These are phyloP conservation scores for Podila horticola DNA, from an alignment of 192 early-diverging fungal species.

Conservation along the genomic window DNA sequence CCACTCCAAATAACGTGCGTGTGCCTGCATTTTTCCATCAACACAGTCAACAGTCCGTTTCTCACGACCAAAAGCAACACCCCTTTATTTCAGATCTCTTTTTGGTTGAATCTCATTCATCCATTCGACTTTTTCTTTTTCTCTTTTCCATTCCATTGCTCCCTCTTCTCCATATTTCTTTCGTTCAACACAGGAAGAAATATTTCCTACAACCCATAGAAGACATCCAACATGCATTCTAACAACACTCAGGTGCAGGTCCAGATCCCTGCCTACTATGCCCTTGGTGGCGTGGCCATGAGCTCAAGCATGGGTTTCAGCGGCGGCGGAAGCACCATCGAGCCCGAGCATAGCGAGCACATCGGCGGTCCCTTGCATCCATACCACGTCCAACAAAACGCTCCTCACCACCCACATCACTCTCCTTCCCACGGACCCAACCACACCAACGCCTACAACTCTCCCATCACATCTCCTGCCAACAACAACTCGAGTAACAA, in stretches of 20 bases:
- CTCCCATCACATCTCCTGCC: too few relatives aligned
- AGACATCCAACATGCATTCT: slow-evolving; percentile 28
- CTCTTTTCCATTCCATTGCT: background rate
- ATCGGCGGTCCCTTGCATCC: background rate
- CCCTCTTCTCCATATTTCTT: background rate
- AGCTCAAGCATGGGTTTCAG: slow-evolving; percentile 15
- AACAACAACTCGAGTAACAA: background rate
- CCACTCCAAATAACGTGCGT: too few relatives aligned
- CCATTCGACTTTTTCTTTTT: background rate
- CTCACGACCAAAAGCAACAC: background rate
- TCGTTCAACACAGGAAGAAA: background rate
- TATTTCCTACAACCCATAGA: background rate
- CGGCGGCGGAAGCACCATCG: slow-evolving; percentile 12
- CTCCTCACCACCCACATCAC: too few relatives aligned
- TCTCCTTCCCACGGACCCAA: too few relatives aligned
- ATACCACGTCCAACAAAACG: background rate
- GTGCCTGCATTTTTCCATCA: too few relatives aligned
- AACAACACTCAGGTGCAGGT: slow-evolving; percentile 48
- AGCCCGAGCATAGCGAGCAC: too few relatives aligned
- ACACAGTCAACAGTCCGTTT: too few relatives aligned
- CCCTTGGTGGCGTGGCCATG: slow-evolving; percentile 46
- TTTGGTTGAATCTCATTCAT: slow-evolving; percentile 5
- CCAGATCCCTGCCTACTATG: slow-evolving; percentile 38
- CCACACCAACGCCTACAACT: too few relatives aligned
- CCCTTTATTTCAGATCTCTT: background rate